Evolutionary conservation across 495 filamentous ascomycete genomes (phyloP), one percentile per base, ranked within the genome.

Genomic region (Penicillium herquei): DNA sequence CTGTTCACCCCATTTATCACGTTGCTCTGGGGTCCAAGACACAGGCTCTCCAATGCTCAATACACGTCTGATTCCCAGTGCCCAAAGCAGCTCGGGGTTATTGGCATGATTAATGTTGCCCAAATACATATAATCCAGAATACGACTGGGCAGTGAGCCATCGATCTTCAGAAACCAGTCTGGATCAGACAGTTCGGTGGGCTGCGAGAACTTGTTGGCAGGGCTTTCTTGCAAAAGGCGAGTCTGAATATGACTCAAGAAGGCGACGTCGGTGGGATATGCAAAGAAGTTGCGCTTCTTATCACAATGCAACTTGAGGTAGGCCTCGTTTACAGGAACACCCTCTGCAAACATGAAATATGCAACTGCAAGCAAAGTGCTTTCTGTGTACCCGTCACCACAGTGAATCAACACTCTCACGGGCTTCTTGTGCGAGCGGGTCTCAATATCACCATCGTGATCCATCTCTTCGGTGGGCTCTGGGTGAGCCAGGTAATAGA

Each of bases 341-440:
- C 89, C 89, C 52, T 95, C 88, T 31, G 89, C 85, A 67, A 89
- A 98, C 81, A 93, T 96, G 69, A 85, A 88, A 70, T 97, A 98
- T 17, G 93, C 89, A 34, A 98, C 80, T 10, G 79, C 91, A 4
- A 98, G 78, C 49, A 98, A 73, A 1, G 93, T 90, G 8, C 87
- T 92, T 66, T 98, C 94, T 7, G 94, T 98, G 68, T 98, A 98
- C 21, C 94, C 94, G 72, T 98, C 94, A 1, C 87, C 84, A 68
- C 94, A 97, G 68, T 97, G 91, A 34, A 98, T 90, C 33, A 97
- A 79, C 31, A 97, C 83, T 67, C 83, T 89, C 44, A 84, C 79
- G 13, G 70, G 62, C 41, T 67, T 74, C 51, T 61, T 71, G 35
- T 58, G 65, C n/a, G 56, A 51, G 45, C 66, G 71, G 76, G 77